Evolutionary conservation across 2,329 filamentous ascomycete species (phyloP).

Genomic region (Monilinia aucupariae): DNA sequence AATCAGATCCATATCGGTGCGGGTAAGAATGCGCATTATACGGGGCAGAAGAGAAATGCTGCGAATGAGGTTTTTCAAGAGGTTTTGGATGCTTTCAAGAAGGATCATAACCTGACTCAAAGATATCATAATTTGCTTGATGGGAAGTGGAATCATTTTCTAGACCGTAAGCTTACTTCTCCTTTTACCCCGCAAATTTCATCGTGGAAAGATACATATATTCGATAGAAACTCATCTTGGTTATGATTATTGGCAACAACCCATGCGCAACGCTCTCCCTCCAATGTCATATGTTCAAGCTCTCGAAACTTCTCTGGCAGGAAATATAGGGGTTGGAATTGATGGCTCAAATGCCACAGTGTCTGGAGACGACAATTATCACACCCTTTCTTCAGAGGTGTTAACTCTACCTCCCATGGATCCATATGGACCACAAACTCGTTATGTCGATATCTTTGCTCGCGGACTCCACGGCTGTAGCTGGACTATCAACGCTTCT

Average conservation of each 20-base stretch:
- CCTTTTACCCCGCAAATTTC: background rate
- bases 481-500: slow-evolving; percentile 47
- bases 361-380: slow-evolving; percentile 61
- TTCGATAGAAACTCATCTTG: slow-evolving; percentile 45
- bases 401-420: slow-evolving; percentile 51
- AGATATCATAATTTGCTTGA: slow-evolving; percentile 53
- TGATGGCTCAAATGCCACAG: slow-evolving; percentile 60
- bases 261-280: slow-evolving; percentile 66
- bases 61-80: slow-evolving; percentile 50
- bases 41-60: slow-evolving; percentile 50
- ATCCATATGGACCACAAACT: slow-evolving; percentile 49
- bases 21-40: slow-evolving; percentile 50
- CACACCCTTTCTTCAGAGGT: slow-evolving; percentile 51
- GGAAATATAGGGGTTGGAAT: slow-evolving; percentile 60
- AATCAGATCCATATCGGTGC: slow-evolving; percentile 48
- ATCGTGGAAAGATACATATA: slow-evolving; percentile 32
- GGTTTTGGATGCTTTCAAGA: slow-evolving; percentile 49
- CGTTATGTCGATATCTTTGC: slow-evolving; percentile 62
- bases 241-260: slow-evolving; percentile 56
- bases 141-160: slow-evolving; percentile 59
- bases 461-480: slow-evolving; percentile 47
- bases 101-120: slow-evolving; percentile 51
- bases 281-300: slow-evolving; percentile 54
- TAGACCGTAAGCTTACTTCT: slow-evolving; percentile 43
- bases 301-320: slow-evolving; percentile 50